Evolutionary conservation across 1,139 yeast species (phyloP), one percentile per base, ranked within the genome.

Genomic region (Suhomyces panamericanus): DNA sequence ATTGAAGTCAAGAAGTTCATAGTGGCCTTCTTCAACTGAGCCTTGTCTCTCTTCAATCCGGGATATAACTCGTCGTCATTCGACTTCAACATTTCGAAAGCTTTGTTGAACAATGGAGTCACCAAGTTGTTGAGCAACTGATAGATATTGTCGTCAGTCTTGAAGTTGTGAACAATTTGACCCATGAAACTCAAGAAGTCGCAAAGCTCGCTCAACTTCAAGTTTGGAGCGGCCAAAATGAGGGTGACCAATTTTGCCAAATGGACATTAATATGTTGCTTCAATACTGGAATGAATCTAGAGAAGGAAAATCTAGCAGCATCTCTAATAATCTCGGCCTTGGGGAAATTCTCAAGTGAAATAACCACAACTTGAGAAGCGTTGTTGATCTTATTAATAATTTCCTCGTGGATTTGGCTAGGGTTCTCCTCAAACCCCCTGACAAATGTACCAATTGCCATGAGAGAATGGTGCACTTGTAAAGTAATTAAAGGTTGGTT

Each of bases 361-460:
- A 90, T 91, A 29, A 88, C 66, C 11, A 89, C 88, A 28, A 87
- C 96, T 60, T 88, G 90, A 0, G 96, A 81, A 12, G 90, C 87
- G 53, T 82, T 81, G 48, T 78, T 72, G 53, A 88, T 79, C 58
- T 83, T 85, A 45, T 70, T 75, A 14, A 77, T 67, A 20, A 78
- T 59, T 38, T 67, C 73, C 20, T 49, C 50, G 53, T 56, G 53
- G 34, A 63, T 64, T 29, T 57, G 60, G 30, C 59, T 59, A 26
- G 54, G 54, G 39, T 69, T 74, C 39, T 74, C 75, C 52, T 82
- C 85, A 55, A 87, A 83, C 1, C 98, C 98, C 58, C 93, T 79
- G 2, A 91, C 87, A 57, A 91, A 77, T 0, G 96, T 88, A 31
- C 97, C 97, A 43, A 93, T 80, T 0, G 97, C 93, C 82, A 88